A percentile compares a stretch with the other conserved stretches of the same genome.
Evolutionary conservation across 306 rosid genomes (phyloP).

Genomic region (Cucurbita maxima): DNA sequence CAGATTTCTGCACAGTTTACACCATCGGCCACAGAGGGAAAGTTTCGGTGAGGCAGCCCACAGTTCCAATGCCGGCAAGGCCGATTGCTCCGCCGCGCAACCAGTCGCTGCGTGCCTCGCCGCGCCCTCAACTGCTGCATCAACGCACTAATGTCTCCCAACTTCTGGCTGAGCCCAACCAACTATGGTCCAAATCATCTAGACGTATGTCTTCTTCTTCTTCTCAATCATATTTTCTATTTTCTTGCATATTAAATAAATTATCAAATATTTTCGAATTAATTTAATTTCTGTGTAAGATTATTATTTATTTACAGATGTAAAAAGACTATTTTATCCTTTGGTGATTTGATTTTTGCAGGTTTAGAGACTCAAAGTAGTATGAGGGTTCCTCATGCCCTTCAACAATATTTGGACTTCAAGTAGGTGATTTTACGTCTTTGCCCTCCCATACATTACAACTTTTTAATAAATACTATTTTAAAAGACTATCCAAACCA

Average conservation of each 20-base stretch:
- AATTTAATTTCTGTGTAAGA: too few species aligned
- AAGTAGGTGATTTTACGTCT: constrained; percentile 28
- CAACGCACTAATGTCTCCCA: background rate
- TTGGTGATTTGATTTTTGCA: background rate
- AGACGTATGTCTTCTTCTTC: background rate
- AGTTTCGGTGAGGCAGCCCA: constrained; percentile 38
- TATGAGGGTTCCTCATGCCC: background rate
- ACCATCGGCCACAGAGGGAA: constrained; percentile 51
- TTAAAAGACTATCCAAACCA: too few species aligned
- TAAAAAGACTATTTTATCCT: background rate
- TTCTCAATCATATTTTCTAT: too few species aligned
- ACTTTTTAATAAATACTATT: too few species aligned
- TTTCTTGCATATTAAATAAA: too few species aligned
- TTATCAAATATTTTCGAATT: too few species aligned
- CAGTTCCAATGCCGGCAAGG: constrained; percentile 18
- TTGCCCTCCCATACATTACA: background rate
- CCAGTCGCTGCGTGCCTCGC: constrained; percentile 1
- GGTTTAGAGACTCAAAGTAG: constrained; percentile 4
- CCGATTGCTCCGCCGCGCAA: background rate
- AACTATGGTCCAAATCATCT: too few species aligned
- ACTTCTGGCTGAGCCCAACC: background rate
- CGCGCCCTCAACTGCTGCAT: background rate
- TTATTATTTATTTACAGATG: background rate
- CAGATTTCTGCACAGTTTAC: constrained; percentile 64
- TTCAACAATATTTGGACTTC: constrained; percentile 24